Evolutionary conservation across 1,284 basidiomycete genomes (phyloP).

Genomic region (Vanrija humicola): DNA sequence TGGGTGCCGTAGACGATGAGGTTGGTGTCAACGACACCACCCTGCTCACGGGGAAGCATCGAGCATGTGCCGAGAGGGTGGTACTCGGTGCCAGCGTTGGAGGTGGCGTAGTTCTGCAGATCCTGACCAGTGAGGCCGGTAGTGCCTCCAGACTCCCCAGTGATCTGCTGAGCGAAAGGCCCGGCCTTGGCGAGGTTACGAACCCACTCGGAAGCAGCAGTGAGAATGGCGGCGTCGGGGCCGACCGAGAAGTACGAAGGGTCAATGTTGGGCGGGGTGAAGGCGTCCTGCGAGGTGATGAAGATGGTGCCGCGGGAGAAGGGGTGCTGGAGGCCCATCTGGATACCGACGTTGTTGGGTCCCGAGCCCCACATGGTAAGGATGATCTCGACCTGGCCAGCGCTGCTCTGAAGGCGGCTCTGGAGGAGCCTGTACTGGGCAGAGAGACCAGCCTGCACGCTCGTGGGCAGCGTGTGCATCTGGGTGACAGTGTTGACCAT

Average conservation of each 20-base stretch:
- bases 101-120: slow-evolving; percentile 28
- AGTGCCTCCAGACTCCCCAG: slow-evolving; percentile 29
- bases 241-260: slow-evolving; percentile 56
- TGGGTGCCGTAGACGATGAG: slow-evolving; percentile 61
- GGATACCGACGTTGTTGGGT: slow-evolving; percentile 38
- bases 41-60: slow-evolving; percentile 60
- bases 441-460: slow-evolving; percentile 35
- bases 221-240: slow-evolving; percentile 42
- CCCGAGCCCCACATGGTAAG: slow-evolving; percentile 37
- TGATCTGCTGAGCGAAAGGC: slow-evolving; percentile 30
- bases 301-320: slow-evolving; percentile 50
- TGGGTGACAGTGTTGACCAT: slow-evolving; percentile 65
- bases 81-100: slow-evolving; percentile 47
- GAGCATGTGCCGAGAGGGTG: slow-evolving; percentile 63
- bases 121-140: slow-evolving; percentile 27
- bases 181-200: slow-evolving; percentile 30
- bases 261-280: slow-evolving; percentile 59
- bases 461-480: slow-evolving; percentile 32
- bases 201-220: slow-evolving; percentile 33
- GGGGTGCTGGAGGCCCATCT: slow-evolving; percentile 48
- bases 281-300: slow-evolving; percentile 58
- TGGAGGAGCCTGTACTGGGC: slow-evolving; percentile 41
- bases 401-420: slow-evolving; percentile 26
- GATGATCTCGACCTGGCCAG: slow-evolving; percentile 48
- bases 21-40: slow-evolving; percentile 63